Base-by-base conservation (phyloP, 352 stramenopile genomes). In the Phytophthora podocarpi region DNA sequence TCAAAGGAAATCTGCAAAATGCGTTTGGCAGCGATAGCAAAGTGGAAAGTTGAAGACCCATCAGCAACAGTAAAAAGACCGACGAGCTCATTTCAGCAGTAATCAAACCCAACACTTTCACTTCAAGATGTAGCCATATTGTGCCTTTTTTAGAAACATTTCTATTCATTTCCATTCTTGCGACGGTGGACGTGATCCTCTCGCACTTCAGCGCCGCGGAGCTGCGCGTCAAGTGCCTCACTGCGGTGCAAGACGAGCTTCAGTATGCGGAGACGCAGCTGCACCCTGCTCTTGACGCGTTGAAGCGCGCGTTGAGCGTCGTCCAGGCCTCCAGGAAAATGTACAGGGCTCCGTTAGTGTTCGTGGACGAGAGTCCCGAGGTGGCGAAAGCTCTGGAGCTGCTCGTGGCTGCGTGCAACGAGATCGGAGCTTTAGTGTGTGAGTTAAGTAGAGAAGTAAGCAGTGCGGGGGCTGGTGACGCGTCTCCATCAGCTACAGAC, bases 141-240 rank as follows among this genome's bases (percentile, higher is more conserved):
- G n/a, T n/a, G n/a, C n/a, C n/a, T n/a, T n/a, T 31, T 23, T 52
- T 52, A 35, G 15, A 43, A 28, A 27, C n/a, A n/a, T n/a, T n/a
- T n/a, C n/a, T n/a, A n/a, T n/a, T n/a, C n/a, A n/a, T n/a, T n/a
- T n/a, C n/a, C n/a, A n/a, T n/a, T n/a, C n/a, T n/a, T n/a, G n/a
- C n/a, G n/a, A n/a, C 18, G 3, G 59, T 65, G 47, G 57, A 65
- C 12, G 36, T 52, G 28, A 65, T 65, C 26, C 35, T 52, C 3
- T 37, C 57, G 8, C 46, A 53, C n/a, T n/a, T n/a, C n/a, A n/a
- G n/a, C n/a, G n/a, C n/a, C n/a, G 30, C 30, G 7, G 57, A 65
- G 27, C 18, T 65, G 47, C 57, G 46, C 7, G 46, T 47, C 23
- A 65, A 59, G 9, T 59, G 57, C 48, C 37, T 65, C 16, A 34